Conservation (phyloP, 192 early-diverging fungal genomes). For the Entomortierella lignicola region DNA sequence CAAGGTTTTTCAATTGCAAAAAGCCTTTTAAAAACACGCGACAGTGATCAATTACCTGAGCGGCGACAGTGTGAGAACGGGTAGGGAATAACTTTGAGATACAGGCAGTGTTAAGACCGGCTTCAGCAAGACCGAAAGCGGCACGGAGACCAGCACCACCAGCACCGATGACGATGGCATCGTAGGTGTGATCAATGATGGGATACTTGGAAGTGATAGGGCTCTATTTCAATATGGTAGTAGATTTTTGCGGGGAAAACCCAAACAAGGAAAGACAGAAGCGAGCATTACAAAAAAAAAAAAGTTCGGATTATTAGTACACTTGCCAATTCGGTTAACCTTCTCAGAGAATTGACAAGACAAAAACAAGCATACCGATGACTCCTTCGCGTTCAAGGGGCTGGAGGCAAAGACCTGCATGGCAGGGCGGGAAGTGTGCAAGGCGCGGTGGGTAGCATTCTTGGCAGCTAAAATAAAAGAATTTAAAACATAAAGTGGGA, state of each 20-base stretch:
- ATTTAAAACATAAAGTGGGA: neutral
- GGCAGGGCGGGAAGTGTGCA: constrained; percentile 75
- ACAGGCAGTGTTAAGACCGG: constrained; percentile 96
- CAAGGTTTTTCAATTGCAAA: neutral
- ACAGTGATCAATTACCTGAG: constrained; percentile 70
- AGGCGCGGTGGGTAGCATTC: constrained; percentile 60
- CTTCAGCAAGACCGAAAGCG: constrained; percentile 95
- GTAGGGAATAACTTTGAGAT: constrained; percentile 99
- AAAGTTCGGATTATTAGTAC: constrained; percentile 13
- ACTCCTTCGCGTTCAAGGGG: constrained; percentile 80
- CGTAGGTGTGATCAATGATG: constrained; percentile 98
- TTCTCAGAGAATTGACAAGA: neutral
- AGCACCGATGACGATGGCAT: constrained; percentile 98
- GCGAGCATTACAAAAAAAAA: neutral
- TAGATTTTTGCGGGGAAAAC: constrained; percentile 40
- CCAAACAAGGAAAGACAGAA: constrained; percentile 40
- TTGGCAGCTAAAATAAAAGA: constrained; percentile 25
- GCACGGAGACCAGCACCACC: constrained; percentile 98
- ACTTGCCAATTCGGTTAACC: too few species aligned
- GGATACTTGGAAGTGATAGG: constrained; percentile 84
- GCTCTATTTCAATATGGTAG: constrained; percentile 40
- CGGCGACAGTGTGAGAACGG: constrained; percentile 98
- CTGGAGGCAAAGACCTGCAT: constrained; percentile 76
- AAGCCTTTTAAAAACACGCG: neutral
- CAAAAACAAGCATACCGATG: constrained; percentile 60